Base-by-base conservation (phyloP, 2,329 filamentous ascomycete genomes). In the Emericellopsis atlantica region DNA sequence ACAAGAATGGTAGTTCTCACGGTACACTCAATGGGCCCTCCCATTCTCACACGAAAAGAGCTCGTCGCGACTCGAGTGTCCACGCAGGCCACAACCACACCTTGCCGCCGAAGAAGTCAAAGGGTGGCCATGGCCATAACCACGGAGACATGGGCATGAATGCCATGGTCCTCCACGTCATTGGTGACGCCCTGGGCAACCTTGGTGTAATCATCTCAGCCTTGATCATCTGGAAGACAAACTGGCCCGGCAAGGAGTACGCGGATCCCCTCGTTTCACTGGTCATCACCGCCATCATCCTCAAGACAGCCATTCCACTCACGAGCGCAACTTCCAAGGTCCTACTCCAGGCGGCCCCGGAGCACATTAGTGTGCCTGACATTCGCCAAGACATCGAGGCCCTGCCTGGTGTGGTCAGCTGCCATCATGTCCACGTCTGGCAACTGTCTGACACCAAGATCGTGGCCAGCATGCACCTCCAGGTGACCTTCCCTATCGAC, bases 351-450 rank as follows among this genome's bases (percentile, higher is more conserved):
- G 92, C 90, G 3, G 94, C 92, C 0, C 92, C 92, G 0, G 81
- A 88, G 44, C 84, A 90, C 41, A 80, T 98, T 51, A 81, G 81
- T 50, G 77, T 95, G 43, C 82, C 89, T 48, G 85, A 96, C 44
- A 90, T 98, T 60, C 84, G 87, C 49, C 81, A 90, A 49, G 92
- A 98, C 57, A 95, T 98, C 41, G 77, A 89, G 55, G 66, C 75
- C 14, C 76, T 98, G 6, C 82, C 84, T 0, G 89, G 89, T 34
- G 84, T 98, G 37, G 69, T 92, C 45, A 87, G 84, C 57, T 95
- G 88, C 55, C 92, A 98, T 62, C 90, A 98, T 58, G 73, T 98
- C 18, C 92, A 98, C 58, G 88, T 98, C 46, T 98, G 92, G 92
- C 90, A 96, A 60, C 74, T 98, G 29, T 94, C 84, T 14, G 90